These are phyloP conservation scores for Crithidia brevicula DNA, from an alignment of 208 protist genomes.

Conservation along the genomic window DNA sequence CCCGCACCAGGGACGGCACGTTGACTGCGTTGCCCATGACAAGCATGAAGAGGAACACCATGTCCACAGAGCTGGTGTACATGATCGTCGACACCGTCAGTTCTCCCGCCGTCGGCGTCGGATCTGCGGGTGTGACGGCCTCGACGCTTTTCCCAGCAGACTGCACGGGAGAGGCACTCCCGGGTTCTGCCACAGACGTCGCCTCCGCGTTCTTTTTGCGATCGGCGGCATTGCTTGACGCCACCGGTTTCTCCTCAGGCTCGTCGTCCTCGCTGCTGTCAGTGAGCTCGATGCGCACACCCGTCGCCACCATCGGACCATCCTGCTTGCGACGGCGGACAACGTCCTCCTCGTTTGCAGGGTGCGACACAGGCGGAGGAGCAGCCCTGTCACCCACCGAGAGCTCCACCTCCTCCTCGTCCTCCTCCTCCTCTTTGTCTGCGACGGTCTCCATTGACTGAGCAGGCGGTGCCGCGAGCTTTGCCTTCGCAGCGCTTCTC, in stretches of 20 bases:
- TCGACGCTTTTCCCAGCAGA: background rate
- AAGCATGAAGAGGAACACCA: constrained; percentile 87
- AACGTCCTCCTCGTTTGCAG: constrained; percentile 34
- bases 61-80: constrained; percentile 75
- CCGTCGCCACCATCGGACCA: constrained; percentile 78
- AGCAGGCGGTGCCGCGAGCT: background rate
- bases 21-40: constrained; percentile 87
- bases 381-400: constrained; percentile 28
- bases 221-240: background rate
- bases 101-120: constrained; percentile 11
- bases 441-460: background rate
- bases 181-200: no score
- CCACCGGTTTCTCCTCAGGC: background rate
- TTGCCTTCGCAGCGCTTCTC: constrained; percentile 7
- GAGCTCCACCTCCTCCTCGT: constrained; percentile 13
- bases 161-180: background rate
- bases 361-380: background rate
- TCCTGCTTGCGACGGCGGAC: constrained; percentile 75
- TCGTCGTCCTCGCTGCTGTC: constrained; percentile 75
- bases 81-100: constrained; percentile 51
- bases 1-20: constrained; percentile 76
- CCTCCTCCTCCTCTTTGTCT: background rate
- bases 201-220: background rate
- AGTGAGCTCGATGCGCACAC: constrained; percentile 53
- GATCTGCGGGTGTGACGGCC: background rate